A percentile compares a stretch with the other conserved stretches of the same genome.
These are phyloP conservation scores for Pterocarpus macrocarpus DNA, from an alignment of 306 rosid species.

Conservation along the genomic window DNA sequence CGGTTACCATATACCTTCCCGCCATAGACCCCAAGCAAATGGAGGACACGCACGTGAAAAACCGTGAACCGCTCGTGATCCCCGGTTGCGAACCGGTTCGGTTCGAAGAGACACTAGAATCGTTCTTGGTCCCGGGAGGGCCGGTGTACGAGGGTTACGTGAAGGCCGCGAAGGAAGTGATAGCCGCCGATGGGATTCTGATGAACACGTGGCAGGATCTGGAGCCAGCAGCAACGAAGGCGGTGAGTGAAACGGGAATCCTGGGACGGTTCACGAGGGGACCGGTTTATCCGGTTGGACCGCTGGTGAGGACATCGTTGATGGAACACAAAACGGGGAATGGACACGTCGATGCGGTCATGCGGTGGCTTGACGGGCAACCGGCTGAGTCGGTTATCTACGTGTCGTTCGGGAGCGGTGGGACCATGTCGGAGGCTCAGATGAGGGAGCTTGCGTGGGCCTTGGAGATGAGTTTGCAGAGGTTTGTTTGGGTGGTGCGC, in stretches of 20 bases:
- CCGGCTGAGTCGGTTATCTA: constrained; percentile 64
- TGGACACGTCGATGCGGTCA: background rate
- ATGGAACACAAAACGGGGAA: background rate
- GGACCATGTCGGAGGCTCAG: constrained; percentile 60
- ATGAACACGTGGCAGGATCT: constrained; percentile 72
- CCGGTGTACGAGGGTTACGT: constrained; percentile 40
- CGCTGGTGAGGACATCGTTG: constrained; percentile 47
- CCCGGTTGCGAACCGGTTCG: constrained; percentile 52
- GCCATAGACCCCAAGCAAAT: constrained; percentile 38
- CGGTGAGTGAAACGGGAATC: constrained; percentile 34
- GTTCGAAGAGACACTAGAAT: constrained; percentile 52
- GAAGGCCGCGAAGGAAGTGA: background rate
- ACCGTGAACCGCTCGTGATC: constrained; percentile 44
- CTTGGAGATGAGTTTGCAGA: constrained; percentile 69
- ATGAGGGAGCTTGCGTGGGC: constrained; percentile 75
- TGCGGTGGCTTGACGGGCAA: constrained; percentile 67
- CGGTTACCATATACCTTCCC: constrained; percentile 41
- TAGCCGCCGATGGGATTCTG: constrained; percentile 59
- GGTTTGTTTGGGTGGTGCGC: constrained; percentile 82
- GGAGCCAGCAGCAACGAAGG: constrained; percentile 31
- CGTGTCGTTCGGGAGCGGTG: constrained; percentile 82
- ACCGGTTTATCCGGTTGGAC: constrained; percentile 67
- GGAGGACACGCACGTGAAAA: background rate
- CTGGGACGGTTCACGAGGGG: constrained; percentile 36
- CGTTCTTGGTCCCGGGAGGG: constrained; percentile 44